Evolutionary conservation across 441 rosid genomes (phyloP), one percentile per base, ranked within the genome.

Genomic region (Isatis lusitanica): DNA sequence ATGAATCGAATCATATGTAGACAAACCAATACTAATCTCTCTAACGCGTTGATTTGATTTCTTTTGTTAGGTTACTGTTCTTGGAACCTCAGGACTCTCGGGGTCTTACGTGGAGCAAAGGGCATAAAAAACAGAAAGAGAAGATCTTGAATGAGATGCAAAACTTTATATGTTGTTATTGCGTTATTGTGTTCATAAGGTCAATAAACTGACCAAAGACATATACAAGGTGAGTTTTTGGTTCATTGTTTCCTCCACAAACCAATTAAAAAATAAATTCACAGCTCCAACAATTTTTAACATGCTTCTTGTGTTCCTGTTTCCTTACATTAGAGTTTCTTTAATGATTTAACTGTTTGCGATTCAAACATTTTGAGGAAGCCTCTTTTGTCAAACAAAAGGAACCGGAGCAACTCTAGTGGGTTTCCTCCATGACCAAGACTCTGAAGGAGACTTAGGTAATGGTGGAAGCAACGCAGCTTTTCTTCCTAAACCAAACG

Each of bases 31-130:
- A 17, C 21, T 30, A 5, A 2, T 33, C 81, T 52, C 28, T 35
- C 42, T 60, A 24, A 63, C 0, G 18, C n/a, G 0, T 66, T 52
- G 30, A 47, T 75, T 68, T 63, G 59, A 6, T 53, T 70, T 83
- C 70, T 43, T 66, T 9, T 58, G 68, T 92, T 92, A 90, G 98
- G 89, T 92, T 78, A 81, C 97, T 1, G 91, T 92, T 74, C 94
- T 90, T 40, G 94, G 91, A 71, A 92, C 98, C 62, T 92, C 98
- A 40, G 98, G 98, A 65, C 88, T 94, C 75, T 85, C 96, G 36
- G 96, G 99, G 38, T 91, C 98, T 17, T 92, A 92, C 63, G 83
- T 92, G 63, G 97, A 94, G 73, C 93, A 87, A 52, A 86, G 97
- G 73, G 84, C 94, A 64, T 90, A 79, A 79, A 79, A 79, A 79